These are phyloP conservation scores for Penicillium sp. DNA, from an alignment of 2,329 filamentous ascomycete species.

Conservation along the genomic window DNA sequence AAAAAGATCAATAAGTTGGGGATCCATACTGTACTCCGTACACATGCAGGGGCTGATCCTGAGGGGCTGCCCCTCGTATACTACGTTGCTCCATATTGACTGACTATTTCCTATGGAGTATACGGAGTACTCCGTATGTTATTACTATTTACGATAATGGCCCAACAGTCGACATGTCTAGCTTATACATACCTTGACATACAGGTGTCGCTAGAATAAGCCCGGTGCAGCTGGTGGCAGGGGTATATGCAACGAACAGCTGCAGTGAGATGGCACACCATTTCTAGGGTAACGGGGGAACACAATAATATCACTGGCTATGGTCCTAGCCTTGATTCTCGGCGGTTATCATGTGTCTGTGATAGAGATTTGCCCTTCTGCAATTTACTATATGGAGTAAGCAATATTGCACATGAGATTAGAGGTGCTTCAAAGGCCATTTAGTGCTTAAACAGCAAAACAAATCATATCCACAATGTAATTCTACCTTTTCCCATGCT, in stretches of 20 bases:
- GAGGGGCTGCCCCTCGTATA: constrained; percentile 8
- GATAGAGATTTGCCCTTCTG: not conserved
- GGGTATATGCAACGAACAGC: constrained; percentile 15
- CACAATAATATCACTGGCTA: not conserved
- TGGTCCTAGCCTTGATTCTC: not conserved
- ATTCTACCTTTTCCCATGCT: not conserved
- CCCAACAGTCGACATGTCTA: not conserved
- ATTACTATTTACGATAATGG: not conserved
- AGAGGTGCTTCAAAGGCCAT: not conserved
- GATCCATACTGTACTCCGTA: not conserved
- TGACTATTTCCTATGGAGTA: not conserved
- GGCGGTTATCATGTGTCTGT: constrained; percentile 2
- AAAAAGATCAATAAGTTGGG: constrained; percentile 4
- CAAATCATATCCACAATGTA: not conserved
- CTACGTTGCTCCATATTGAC: not conserved
- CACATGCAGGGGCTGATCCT: constrained; percentile 24
- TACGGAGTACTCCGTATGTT: not conserved
- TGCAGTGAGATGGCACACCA: constrained; percentile 26
- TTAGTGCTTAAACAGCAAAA: not conserved
- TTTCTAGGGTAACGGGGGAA: not conserved
- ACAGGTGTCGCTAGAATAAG: constrained; percentile 5
- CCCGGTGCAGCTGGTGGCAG: constrained; percentile 16
- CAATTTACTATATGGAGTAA: not conserved
- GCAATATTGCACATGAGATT: not conserved
- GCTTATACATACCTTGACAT: not conserved